phyloP scores from a whole-genome alignment of 106 monocot species.

The Acanthochlamys bracteata region DNA sequence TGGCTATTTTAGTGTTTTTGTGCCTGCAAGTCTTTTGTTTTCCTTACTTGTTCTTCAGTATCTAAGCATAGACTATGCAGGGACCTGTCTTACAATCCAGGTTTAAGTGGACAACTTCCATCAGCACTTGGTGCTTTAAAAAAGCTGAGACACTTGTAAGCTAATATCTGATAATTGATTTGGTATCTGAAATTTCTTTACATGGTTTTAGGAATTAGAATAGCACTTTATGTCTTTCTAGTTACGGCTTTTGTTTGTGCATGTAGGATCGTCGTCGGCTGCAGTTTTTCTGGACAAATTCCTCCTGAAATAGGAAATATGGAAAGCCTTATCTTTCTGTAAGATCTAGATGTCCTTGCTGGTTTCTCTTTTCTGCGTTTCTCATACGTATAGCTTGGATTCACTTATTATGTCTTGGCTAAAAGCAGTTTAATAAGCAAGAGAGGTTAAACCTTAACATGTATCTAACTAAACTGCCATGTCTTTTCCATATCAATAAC shows the following conservation, averaged over 20 bases:
- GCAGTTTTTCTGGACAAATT: constrained; percentile 62
- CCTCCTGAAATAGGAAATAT: constrained; percentile 54
- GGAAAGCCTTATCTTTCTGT: constrained; percentile 51
- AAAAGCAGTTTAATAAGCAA: too few relatives aligned
- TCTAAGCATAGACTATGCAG: constrained; percentile 21
- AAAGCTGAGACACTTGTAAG: constrained; percentile 54
- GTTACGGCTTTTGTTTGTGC: not conserved
- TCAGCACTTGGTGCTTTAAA: constrained; percentile 43
- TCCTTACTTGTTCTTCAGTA: too few relatives aligned
- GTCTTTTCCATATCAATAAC: too few relatives aligned
- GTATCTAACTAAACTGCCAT: too few relatives aligned
- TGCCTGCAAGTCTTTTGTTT: too few relatives aligned
- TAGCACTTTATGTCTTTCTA: too few relatives aligned
- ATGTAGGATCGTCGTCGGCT: constrained; percentile 62
- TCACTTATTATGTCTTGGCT: too few relatives aligned
- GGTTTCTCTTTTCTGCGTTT: too few relatives aligned
- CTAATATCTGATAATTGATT: not conserved
- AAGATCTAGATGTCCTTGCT: constrained; percentile 12
- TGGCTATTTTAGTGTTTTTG: too few relatives aligned
- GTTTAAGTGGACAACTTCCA: constrained; percentile 35
- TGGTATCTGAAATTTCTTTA: too few relatives aligned
- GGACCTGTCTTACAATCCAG: constrained; percentile 62
- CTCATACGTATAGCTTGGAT: not conserved
- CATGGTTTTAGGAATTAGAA: not conserved
- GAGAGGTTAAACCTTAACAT: too few relatives aligned